These are phyloP conservation scores for Penicillium maclennaniae DNA, from an alignment of 495 filamentous ascomycete genomes.

Conservation along the genomic window DNA sequence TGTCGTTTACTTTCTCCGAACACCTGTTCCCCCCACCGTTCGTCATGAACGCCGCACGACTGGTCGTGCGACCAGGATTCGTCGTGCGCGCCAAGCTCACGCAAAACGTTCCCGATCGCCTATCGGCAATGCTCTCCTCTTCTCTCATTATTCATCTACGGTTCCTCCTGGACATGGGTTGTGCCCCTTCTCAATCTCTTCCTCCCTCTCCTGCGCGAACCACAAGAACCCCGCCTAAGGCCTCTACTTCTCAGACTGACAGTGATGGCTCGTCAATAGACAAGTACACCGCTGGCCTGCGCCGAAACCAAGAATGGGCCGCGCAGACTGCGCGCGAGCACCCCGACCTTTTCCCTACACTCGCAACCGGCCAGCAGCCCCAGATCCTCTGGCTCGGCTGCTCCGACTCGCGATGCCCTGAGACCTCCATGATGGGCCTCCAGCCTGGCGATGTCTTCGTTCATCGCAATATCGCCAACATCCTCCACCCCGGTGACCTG, in stretches of 20 bases:
- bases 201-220: conserved; percentile 16
- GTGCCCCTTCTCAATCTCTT: conserved; percentile 22
- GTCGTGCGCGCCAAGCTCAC: not conserved
- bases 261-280: conserved; percentile 19
- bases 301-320: conserved; percentile 66
- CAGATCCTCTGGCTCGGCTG: conserved; percentile 90
- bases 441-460: conserved; percentile 88
- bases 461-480: conserved; percentile 93
- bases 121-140: not conserved
- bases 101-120: conserved; percentile 1
- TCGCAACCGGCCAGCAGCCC: conserved; percentile 66
- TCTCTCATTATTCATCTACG: not conserved
- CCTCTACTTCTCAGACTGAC: conserved; percentile 19
- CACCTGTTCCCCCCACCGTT: conserved; percentile 13
- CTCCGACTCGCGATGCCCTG: conserved; percentile 83
- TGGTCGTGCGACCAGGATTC: not conserved
- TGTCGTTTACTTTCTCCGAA: conserved; percentile 9
- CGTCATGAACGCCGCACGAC: conserved; percentile 25
- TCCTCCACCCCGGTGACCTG: conserved; percentile 73
- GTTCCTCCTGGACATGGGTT: not conserved
- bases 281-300: conserved; percentile 31
- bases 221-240: conserved; percentile 1
- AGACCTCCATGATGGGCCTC: conserved; percentile 77
- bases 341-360: conserved; percentile 67
- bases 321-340: conserved; percentile 60